Evolutionary conservation across 2,329 filamentous ascomycete species (phyloP), one percentile per base, ranked within the genome.

Genomic region (Aspergillus quadrilineatus): DNA sequence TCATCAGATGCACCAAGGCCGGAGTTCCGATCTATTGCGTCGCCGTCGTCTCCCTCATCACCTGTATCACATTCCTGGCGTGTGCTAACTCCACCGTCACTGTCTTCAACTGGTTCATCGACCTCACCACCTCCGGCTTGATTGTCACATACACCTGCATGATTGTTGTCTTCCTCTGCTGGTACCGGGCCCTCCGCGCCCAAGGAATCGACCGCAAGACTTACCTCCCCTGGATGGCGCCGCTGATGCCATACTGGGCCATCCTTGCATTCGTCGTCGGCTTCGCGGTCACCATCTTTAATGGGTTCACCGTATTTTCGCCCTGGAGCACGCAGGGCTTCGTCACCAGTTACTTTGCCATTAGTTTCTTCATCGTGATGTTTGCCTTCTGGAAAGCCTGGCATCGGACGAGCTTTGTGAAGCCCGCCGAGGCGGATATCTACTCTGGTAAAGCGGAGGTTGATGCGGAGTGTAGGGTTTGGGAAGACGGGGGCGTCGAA

Each of bases 1-100:
- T 89, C 32, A 78, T 79, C 8, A 81, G 73, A 17, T 88, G 84
- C 65, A 87, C 81, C 2, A 77, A 75, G 48, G 75, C 75, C 5
- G 87, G 88, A 29, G 85, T 92, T 0, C 89, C 89, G 0, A 80
- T 90, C 60, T 89, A 87, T 73, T 89, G 85, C 65, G 88, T 92
- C 26, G 53, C 75, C 2, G 73, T 85, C 14, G 87, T 89, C 0
- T 80, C 89, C 28, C 70, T 82, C 2, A 84, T 92, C 61, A 83
- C 87, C 1, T 78, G 89, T 30, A 76, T 93, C 6, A 85, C 87
- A 1, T 92, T 90, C 74, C 76, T 91, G 26, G 85, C 90, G 67
- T 79, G 91, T 8, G 85, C 82, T 6, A 79, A 81, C 54, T 80
- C 79, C 50, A 80, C 85, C 0, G 82, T 86, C 22, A 83, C 83